Evolutionary conservation across 169 alveolate species (phyloP), one percentile per base, ranked within the genome.

Genomic region (Plasmodium cynomolgi): DNA sequence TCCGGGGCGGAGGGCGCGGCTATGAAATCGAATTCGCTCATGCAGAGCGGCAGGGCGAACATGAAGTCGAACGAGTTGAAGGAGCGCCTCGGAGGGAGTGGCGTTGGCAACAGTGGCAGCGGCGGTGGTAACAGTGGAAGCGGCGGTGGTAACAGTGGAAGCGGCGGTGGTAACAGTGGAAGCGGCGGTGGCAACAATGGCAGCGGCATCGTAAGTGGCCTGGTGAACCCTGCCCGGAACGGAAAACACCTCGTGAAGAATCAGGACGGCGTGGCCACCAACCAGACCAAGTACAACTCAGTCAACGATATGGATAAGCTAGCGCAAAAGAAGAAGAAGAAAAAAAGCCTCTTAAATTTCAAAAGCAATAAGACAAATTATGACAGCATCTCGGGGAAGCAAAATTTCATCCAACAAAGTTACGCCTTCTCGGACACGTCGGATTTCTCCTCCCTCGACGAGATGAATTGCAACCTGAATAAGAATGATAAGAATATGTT

Each of bases 401-500:
- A 84, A 11, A 50, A 44, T 8, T 34, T 13, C n/a, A 15, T 34
- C 3, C 94, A 81, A 26, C 72, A 79, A 2, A 74, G 29, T 47
- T 88, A 88, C 83, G 37, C 90, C 20, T 88, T 80, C 72, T 74
- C 94, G 20, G 94, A 88, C 73, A 80, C 94, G 0, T 88, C 94
- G n/a, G 94, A 88, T 80, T 88, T 88, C 34, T 88, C 94, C 2
- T 88, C 94, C 11, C 75, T 88, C 7, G 94, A 88, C 26, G 94
- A 88, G 17, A 88, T 88, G 94, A 88, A 88, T 71, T 77, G 83
- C 37, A 80, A 33, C 58, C 83, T 88, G 13, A 88, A 88, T 13
- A 88, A 80, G 41, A 80, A 37, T 71, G 81, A 88, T 6, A 88
- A 88, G 26, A 56, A 31, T 29, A 33, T 88, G 33, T 80, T 88